phyloP scores from a whole-genome alignment of 345 rosid genomes.

The Cardiospermum halicacabum region DNA sequence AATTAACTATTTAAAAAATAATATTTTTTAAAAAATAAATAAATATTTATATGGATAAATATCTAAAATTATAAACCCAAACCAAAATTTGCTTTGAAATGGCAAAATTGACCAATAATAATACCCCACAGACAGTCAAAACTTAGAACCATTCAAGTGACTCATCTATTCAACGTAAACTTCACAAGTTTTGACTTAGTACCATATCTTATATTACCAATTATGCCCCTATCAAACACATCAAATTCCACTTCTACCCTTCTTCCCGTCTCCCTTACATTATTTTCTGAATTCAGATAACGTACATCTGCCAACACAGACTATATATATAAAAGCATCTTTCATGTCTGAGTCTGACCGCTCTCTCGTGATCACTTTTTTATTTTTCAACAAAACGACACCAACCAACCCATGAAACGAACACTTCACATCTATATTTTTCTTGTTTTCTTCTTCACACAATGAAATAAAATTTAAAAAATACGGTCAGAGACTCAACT shows the following conservation, averaged over 20 bases:
- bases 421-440: not conserved
- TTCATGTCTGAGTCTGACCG: not conserved
- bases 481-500: no score
- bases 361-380: constrained; percentile 11
- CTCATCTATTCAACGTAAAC: not conserved
- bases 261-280: not conserved
- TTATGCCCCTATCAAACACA: not conserved
- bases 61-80: no score
- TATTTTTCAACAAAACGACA: constrained; percentile 2
- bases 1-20: no score
- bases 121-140: not conserved
- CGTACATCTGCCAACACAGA: not conserved
- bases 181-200: not conserved
- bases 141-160: not conserved
- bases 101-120: not conserved
- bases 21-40: no score
- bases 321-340: not conserved
- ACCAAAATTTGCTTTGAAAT: no score
- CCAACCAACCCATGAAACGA: not conserved
- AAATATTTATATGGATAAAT: no score
- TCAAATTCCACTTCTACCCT: not conserved
- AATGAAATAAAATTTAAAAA: not conserved
- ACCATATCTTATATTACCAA: not conserved
- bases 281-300: not conserved
- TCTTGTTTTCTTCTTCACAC: not conserved